These are phyloP conservation scores for Pleurotus platypus DNA, from an alignment of 768 basidiomycete species.

Conservation along the genomic window DNA sequence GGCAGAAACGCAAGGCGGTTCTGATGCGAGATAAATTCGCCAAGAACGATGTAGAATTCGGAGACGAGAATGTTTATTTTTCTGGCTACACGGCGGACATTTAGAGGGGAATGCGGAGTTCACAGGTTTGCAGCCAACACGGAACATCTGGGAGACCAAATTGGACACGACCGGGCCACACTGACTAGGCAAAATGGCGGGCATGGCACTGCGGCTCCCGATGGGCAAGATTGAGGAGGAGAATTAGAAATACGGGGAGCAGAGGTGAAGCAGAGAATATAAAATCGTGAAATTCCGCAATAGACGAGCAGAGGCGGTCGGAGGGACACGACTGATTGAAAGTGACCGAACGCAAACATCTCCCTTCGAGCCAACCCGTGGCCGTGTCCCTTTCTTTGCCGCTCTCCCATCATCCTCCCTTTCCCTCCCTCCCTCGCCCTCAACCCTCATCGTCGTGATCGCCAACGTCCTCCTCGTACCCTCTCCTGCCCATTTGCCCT, in stretches of 20 bases:
- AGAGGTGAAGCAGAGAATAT: neutral
- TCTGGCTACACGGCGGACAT: neutral
- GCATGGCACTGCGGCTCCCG: too few species aligned
- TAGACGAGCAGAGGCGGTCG: constrained; percentile 4
- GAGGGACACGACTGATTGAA: constrained; percentile 1
- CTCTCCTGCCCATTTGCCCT: constrained; percentile 19
- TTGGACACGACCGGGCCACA: constrained; percentile 5
- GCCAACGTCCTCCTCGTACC: constrained; percentile 33
- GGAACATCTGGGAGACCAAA: constrained; percentile 2
- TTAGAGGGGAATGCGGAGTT: neutral
- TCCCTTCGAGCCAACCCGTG: constrained; percentile 54
- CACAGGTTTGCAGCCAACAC: constrained; percentile 1
- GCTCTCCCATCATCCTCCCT: constrained; percentile 43
- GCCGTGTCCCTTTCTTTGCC: constrained; percentile 56
- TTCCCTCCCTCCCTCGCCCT: constrained; percentile 38
- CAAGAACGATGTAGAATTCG: neutral
- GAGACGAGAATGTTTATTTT: neutral
- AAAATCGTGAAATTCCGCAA: neutral
- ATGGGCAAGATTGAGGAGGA: too few species aligned
- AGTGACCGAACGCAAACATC: constrained; percentile 5
- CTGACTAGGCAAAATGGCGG: neutral
- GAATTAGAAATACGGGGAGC: too few species aligned
- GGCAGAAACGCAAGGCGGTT: neutral
- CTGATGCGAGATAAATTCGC: neutral
- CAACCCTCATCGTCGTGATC: constrained; percentile 16